Evolutionary conservation across 495 filamentous ascomycete genomes (phyloP), one percentile per base, ranked within the genome.

Genomic region (Acidomyces sp.): DNA sequence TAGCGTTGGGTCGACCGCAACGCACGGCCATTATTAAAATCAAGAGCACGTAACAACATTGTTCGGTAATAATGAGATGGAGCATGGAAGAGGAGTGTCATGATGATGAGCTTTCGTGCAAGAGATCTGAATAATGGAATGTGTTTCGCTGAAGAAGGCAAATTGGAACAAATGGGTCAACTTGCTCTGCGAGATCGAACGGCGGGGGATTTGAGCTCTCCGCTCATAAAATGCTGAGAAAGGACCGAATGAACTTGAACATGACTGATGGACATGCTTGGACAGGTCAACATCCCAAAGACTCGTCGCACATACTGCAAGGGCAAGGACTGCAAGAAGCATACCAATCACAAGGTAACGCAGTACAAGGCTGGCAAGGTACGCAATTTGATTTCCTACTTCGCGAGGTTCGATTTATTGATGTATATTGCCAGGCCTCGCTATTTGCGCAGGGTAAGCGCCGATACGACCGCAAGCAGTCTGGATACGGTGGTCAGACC

Each of bases 391-490:
- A 6, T 29, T 26, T 6, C 7, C 19, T 13, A 27, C 2, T 6
- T 7, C 31, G 29, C 33, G 31, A 11, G 32, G 29, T 36, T 22
- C 25, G 22, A 42, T 16, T 15, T 34, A 29, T 21, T 39, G 21
- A 38, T 26, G 6, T 23, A 4, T 12, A 13, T 36, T 16, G 15
- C 51, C 63, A 88, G 83, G 85, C 85, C 60, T 93, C 87, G 49
- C 71, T 85, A 19, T 90, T 82, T 71, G 85, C 87, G 55, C 87
- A 94, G 77, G 90, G 90, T 76, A 99, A 96, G 80, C 83, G 90
- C 67, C 88, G 90, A 79, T 99, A 99, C 75, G 90, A 96, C 72
- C 80, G 92, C 62, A 99, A 99, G 74, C 92, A 99, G 74, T 84
- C 79, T 60, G 83, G 90, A 77, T 97, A 94, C 70, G 90, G 92